Conservation (phyloP, 768 basidiomycete species). For the Tulasnella sp. region DNA sequence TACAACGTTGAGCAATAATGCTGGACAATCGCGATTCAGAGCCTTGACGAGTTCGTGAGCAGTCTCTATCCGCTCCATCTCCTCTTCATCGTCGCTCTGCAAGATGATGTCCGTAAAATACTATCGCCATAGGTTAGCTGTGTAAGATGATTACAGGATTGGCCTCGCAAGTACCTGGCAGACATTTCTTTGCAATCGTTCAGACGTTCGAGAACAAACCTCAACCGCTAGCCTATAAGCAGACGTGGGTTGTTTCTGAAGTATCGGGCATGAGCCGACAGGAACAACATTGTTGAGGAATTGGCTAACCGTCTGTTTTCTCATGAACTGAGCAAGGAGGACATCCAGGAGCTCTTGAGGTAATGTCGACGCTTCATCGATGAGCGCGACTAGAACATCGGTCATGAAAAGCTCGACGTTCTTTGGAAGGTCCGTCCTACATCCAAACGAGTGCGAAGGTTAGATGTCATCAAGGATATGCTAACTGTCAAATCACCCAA, state of each 20-base stretch:
- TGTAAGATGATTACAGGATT: not conserved
- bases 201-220: slow-evolving; percentile 76
- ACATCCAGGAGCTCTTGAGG: slow-evolving; percentile 74
- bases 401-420: slow-evolving; percentile 80
- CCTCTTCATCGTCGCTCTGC: slow-evolving; percentile 39
- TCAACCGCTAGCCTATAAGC: slow-evolving; percentile 78
- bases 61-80: slow-evolving; percentile 54
- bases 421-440: slow-evolving; percentile 59
- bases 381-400: slow-evolving; percentile 84
- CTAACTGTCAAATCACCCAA: slow-evolving; percentile 42
- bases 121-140: slow-evolving; percentile 30
- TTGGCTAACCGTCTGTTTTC: slow-evolving; percentile 58
- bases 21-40: slow-evolving; percentile 73
- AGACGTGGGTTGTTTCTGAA: slow-evolving; percentile 64
- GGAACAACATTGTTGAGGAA: not conserved
- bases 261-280: slow-evolving; percentile 20
- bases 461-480: slow-evolving; percentile 28
- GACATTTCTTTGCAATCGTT: slow-evolving; percentile 84
- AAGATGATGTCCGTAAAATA: slow-evolving; percentile 91
- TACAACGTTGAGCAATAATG: slow-evolving; percentile 81
- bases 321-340: slow-evolving; percentile 80
- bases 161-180: slow-evolving; percentile 44
- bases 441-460: slow-evolving; percentile 10
- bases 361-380: slow-evolving; percentile 80
- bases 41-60: slow-evolving; percentile 85